Evolutionary conservation across 345 rosid genomes (phyloP).

Genomic region (Citrus trifoliata): DNA sequence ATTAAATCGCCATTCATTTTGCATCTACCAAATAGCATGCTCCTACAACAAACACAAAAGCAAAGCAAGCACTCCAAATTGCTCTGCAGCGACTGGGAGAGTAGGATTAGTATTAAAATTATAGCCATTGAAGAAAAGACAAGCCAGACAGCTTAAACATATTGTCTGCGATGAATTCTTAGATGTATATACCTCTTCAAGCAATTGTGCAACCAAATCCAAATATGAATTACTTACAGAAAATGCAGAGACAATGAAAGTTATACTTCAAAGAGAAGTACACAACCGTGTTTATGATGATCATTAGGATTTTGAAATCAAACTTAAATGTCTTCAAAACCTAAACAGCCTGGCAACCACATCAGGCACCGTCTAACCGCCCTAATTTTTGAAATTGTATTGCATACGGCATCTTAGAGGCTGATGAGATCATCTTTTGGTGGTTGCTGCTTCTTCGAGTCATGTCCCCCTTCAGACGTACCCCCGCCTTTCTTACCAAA

Average conservation of each 20-base stretch:
- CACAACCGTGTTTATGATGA: not conserved
- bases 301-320: not conserved
- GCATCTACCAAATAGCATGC: too few relatives aligned
- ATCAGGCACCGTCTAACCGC: not conserved
- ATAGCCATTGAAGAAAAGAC: not conserved
- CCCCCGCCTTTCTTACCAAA: slow-evolving; percentile 77
- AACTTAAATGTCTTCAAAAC: slow-evolving; percentile 2
- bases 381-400: not conserved
- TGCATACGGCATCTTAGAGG: slow-evolving; percentile 38
- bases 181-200: not conserved
- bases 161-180: not conserved
- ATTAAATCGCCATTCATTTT: too few relatives aligned
- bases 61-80: not conserved
- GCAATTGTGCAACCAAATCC: slow-evolving; percentile 11
- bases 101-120: not conserved
- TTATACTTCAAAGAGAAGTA: not conserved
- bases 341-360: slow-evolving; percentile 2
- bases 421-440: slow-evolving; percentile 78
- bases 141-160: not conserved
- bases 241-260: slow-evolving; percentile 7
- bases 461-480: slow-evolving; percentile 48
- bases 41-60: not conserved
- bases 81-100: not conserved
- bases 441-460: slow-evolving; percentile 55
- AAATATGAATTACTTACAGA: slow-evolving; percentile 23